Base-by-base conservation (phyloP, 495 filamentous ascomycete species). In the Penicillium soppii region DNA sequence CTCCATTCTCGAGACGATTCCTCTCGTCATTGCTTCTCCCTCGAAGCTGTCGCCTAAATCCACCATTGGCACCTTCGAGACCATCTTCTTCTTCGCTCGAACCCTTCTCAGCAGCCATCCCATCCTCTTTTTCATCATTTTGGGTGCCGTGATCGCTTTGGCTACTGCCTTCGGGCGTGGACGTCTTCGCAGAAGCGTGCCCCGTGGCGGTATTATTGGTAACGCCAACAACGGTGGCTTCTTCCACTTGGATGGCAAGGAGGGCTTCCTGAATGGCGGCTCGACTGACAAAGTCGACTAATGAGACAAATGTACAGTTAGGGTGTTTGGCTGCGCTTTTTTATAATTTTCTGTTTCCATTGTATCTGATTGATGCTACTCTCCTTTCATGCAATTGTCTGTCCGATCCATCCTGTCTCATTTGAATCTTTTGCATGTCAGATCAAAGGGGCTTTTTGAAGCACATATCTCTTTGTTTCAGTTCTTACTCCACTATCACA, bases 1-100 rank as follows among this genome's bases (percentile, higher is more conserved):
- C 5, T 92, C 90, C 7, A 98, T 98, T 62, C 85, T 96, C 27
- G 94, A 97, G 70, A 97, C 92, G 40, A 80, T 97, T 52, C 87
- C 83, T 54, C 90, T 95, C 57, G 84, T 87, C 42, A 69, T 88
- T 48, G 71, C 78, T 13, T 82, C 79, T 40, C 89, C 92, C 13
- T 86, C 91, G 30, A 89, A 91, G 65, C 85, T 98, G 58, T 84
- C 81, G 54, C 80, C 90, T 12, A 98, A 96, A 74, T 90, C 90
- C 35, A 92, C 91, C 40, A 85, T 90, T 54, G 85, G 86, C 44
- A 75, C 77, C 23, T 72, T 96, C 47, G 85, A 89, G 67, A 83
- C 85, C 47, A 70, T 92, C 38, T 87, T 92, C 69, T 94, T 92
- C 70, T 82, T 83, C 53, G 79, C 91, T 21, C 76, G 83, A 38